phyloP scores from a whole-genome alignment of 1,284 basidiomycete genomes.

The Schizophyllum commune region DNA sequence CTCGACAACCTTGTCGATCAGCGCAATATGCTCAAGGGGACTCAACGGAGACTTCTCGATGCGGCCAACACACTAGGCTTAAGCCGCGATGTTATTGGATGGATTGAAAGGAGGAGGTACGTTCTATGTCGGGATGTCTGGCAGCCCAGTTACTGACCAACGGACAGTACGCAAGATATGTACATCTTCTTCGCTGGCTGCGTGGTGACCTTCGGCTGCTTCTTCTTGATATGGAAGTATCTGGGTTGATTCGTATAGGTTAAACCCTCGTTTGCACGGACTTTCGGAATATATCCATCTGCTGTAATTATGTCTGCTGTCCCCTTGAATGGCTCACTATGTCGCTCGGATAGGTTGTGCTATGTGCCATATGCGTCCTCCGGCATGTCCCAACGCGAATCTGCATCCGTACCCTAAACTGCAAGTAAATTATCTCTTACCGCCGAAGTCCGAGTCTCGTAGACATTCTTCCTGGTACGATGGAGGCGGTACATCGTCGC shows the following conservation, averaged over 20 bases:
- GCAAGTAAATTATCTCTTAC: no score
- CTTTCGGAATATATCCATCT: conserved; percentile 12
- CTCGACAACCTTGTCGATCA: conserved; percentile 89
- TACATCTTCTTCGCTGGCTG: conserved; percentile 85
- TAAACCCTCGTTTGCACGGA: not conserved
- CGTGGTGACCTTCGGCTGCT: conserved; percentile 83
- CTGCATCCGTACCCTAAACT: no score
- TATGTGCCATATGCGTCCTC: no score
- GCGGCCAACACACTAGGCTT: conserved; percentile 90
- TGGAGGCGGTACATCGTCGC: no score
- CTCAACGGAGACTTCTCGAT: conserved; percentile 74
- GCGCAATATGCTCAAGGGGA: conserved; percentile 86
- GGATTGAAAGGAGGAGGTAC: conserved; percentile 89
- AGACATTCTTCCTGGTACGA: no score
- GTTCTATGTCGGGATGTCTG: not conserved
- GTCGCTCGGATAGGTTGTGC: no score
- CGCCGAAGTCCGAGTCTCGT: no score
- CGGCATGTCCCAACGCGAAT: no score
- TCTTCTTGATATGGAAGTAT: conserved; percentile 86
- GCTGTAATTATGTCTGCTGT: not conserved
- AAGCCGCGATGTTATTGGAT: conserved; percentile 87
- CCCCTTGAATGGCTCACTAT: no score
- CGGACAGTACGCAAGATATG: conserved; percentile 78
- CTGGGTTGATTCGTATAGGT: conserved; percentile 45
- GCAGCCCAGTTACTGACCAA: conserved; percentile 1